Conservation (phyloP, 2,329 filamentous ascomycete species). For the Raffaelea deltoideospora region DNA sequence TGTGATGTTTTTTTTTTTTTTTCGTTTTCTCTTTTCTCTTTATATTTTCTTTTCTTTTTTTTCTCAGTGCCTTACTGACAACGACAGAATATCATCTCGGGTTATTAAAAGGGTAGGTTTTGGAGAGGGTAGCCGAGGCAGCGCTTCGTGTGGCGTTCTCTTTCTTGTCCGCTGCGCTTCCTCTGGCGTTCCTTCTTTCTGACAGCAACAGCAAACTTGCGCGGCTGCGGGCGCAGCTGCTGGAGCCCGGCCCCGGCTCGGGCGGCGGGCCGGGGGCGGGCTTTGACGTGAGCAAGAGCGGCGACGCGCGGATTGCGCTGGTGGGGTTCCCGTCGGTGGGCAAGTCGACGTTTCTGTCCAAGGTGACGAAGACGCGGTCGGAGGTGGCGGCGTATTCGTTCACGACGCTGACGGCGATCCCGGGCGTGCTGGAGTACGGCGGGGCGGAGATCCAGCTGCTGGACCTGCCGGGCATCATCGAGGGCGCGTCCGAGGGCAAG, state of each 20-base stretch:
- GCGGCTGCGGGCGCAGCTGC: slow-evolving; percentile 79
- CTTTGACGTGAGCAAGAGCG: slow-evolving; percentile 90
- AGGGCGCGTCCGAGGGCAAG: slow-evolving; percentile 90
- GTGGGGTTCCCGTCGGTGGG: slow-evolving; percentile 98
- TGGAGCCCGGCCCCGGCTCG: slow-evolving; percentile 72
- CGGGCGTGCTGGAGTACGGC: slow-evolving; percentile 92
- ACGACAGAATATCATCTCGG: slow-evolving; percentile 86
- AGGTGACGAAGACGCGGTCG: slow-evolving; percentile 94
- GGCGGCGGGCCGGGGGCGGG: slow-evolving; percentile 67
- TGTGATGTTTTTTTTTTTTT: no score
- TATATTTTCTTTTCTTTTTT: no score
- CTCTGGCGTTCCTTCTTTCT: background rate
- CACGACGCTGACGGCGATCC: slow-evolving; percentile 93
- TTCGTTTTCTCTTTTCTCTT: slow-evolving; percentile 5
- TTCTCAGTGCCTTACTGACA: background rate
- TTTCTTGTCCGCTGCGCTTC: background rate
- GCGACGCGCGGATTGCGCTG: slow-evolving; percentile 89
- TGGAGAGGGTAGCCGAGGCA: background rate
- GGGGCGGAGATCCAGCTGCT: slow-evolving; percentile 97
- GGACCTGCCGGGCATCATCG: slow-evolving; percentile 95
- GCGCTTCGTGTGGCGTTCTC: background rate
- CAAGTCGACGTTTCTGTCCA: slow-evolving; percentile 97
- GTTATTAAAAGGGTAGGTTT: slow-evolving; percentile 76
- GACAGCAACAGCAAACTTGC: slow-evolving; percentile 64
- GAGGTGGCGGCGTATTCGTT: slow-evolving; percentile 95